Evolutionary conservation across 345 rosid genomes (phyloP).

Genomic region (Limnanthes douglasii): DNA sequence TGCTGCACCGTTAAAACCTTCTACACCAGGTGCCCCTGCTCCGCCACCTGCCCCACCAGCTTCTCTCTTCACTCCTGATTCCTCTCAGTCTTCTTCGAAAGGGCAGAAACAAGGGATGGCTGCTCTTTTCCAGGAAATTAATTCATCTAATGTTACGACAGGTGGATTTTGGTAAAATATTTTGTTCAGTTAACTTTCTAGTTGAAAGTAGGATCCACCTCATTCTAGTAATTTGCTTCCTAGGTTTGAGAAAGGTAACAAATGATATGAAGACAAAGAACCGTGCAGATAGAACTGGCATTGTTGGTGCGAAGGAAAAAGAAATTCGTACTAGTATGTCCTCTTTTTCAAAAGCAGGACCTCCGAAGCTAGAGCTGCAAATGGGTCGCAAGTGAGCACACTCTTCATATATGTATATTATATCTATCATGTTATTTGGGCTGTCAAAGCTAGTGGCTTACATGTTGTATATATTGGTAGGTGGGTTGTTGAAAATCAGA

Average conservation of each 20-base stretch:
- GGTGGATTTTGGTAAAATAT: constrained; percentile 23
- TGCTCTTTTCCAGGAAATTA: constrained; percentile 87
- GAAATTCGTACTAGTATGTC: constrained; percentile 28
- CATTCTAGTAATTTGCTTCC: constrained; percentile 4
- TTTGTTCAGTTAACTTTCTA: constrained; percentile 1
- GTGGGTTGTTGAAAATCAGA: constrained; percentile 95
- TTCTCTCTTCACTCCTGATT: constrained; percentile 51
- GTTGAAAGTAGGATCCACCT: constrained; percentile 2
- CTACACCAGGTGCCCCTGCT: constrained; percentile 46
- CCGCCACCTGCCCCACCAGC: constrained; percentile 91
- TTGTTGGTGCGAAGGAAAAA: constrained; percentile 46
- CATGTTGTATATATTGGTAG: no score
- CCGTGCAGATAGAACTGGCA: constrained; percentile 53
- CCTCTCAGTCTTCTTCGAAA: constrained; percentile 65
- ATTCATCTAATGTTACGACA: constrained; percentile 56
- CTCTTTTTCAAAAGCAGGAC: constrained; percentile 57
- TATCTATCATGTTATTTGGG: no score
- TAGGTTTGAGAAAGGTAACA: constrained; percentile 85
- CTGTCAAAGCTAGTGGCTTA: no score
- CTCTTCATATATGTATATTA: background rate
- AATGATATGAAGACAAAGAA: constrained; percentile 92
- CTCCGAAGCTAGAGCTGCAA: constrained; percentile 92
- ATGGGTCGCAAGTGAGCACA: constrained; percentile 90
- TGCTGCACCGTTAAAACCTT: constrained; percentile 42
- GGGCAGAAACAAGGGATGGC: constrained; percentile 75